Base-by-base conservation (phyloP, 768 basidiomycete genomes). In the Postia placenta region DNA sequence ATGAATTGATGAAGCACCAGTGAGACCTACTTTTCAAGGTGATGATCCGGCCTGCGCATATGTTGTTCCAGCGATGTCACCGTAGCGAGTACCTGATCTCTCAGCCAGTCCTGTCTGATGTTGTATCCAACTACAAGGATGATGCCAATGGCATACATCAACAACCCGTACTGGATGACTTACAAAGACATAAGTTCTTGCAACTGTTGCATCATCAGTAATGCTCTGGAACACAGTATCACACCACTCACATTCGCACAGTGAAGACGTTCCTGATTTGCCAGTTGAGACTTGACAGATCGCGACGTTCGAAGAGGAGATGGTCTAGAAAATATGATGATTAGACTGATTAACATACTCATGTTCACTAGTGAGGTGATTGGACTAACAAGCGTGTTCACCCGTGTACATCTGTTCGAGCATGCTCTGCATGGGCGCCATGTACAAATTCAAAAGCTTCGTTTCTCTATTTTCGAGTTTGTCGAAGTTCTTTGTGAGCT, bases 231-330 rank as follows among this genome's bases (percentile, higher is more conserved):
- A 19, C 38, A 27, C 0, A 14, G 23, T 64, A 76, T 53, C 53
- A 79, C 78, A 79, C 61, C 37, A 65, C 78, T 52, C 53, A 80
- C 79, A 80, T 62, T 39, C 79, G 68, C n/a, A 70, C 64, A 6
- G 71, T 68, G 51, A 76, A 80, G 0, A 74, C 59, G 24, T 25
- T 60, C 28, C 53, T 42, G 15, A 46, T n/a, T 5, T 27, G 37
- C 36, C n/a, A 50, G 3, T 17, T n/a, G 14, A 48, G 19, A 6
- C 2, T 24, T 24, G 33, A 15, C 4, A 51, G 40, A 15, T 45
- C 20, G 22, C 43, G 40, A 4, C 43, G 42, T 7, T 52, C 53
- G 14, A 42, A 52, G 2, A 52, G 48, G 1, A 58, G 47, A 27
- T 51, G 35, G 2, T 46, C 56, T 58, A 27, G 17, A 23, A 14